A percentile compares a stretch with the other conserved stretches of the same genome.
phyloP scores from a whole-genome alignment of 768 basidiomycete species.

The Leccinum subtestaceum region DNA sequence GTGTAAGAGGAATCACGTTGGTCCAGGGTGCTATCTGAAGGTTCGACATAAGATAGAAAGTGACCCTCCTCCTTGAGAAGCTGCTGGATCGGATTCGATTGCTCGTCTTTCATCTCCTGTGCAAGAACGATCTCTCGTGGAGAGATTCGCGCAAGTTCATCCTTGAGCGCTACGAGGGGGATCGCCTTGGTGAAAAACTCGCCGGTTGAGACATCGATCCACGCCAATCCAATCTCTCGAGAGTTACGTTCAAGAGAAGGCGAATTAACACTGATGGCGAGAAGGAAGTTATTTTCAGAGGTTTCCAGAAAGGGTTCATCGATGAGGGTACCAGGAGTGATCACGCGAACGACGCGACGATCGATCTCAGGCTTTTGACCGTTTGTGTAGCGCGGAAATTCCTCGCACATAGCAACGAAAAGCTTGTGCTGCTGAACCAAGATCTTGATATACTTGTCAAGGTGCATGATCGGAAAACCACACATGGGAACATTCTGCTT shows the following conservation, averaged over 20 bases:
- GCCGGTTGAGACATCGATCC: conserved; percentile 94
- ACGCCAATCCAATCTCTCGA: conserved; percentile 67
- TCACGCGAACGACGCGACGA: conserved; percentile 78
- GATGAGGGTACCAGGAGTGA: conserved; percentile 92
- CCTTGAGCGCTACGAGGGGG: conserved; percentile 54
- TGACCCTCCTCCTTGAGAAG: conserved; percentile 52
- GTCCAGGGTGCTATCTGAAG: not conserved
- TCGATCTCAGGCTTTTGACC: conserved; percentile 65
- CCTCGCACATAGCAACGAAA: conserved; percentile 93
- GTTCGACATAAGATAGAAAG: conserved; percentile 49
- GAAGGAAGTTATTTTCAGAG: conserved; percentile 86
- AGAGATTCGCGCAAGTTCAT: conserved; percentile 77
- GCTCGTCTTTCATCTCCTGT: conserved; percentile 33
- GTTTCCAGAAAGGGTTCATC: conserved; percentile 87
- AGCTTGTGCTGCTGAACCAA: conserved; percentile 80
- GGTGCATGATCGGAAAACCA: conserved; percentile 83
- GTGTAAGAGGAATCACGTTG: conserved; percentile 18
- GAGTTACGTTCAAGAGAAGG: not conserved
- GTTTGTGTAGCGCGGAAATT: conserved; percentile 57
- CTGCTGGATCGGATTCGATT: conserved; percentile 45
- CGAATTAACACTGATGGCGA: conserved; percentile 51
- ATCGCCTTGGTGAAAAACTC: conserved; percentile 81
- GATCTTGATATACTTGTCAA: conserved; percentile 83
- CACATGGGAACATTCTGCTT: conserved; percentile 74
- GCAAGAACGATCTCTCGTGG: conserved; percentile 83